These are phyloP conservation scores for Diaporthe velutina DNA, from an alignment of 2,329 filamentous ascomycete species.

Conservation along the genomic window DNA sequence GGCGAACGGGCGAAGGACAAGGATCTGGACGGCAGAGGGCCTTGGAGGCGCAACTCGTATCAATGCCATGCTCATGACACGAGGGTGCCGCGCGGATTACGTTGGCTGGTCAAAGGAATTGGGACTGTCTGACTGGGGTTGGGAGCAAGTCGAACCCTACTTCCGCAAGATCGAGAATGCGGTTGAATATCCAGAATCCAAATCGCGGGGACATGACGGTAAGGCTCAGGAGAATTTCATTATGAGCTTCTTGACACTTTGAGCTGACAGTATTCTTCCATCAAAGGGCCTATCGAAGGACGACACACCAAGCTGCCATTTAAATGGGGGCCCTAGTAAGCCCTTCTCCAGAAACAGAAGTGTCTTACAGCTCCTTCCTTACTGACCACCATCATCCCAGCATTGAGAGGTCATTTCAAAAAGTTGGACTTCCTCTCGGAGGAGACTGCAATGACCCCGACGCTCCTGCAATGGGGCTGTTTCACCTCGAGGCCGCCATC, in stretches of 20 bases:
- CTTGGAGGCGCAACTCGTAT: slow-evolving; percentile 50
- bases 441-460: slow-evolving; percentile 47
- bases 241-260: neutral
- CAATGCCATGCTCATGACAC: slow-evolving; percentile 50
- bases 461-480: slow-evolving; percentile 47
- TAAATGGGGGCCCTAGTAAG: neutral
- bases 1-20: slow-evolving; percentile 40
- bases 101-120: slow-evolving; percentile 46
- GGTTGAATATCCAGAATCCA: slow-evolving; percentile 36
- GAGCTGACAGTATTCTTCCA: neutral
- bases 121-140: slow-evolving; percentile 51
- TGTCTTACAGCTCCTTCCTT: neutral
- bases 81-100: slow-evolving; percentile 48
- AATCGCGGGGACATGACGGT: slow-evolving; percentile 46
- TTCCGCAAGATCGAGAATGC: slow-evolving; percentile 48
- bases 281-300: neutral
- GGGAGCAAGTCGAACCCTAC: slow-evolving; percentile 50
- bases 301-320: neutral
- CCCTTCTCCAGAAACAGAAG: neutral
- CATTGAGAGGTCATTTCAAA: slow-evolving; percentile 43
- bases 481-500: slow-evolving; percentile 47
- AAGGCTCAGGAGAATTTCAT: neutral
- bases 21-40: slow-evolving; percentile 46
- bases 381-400: slow-evolving; percentile 29
- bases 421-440: slow-evolving; percentile 45